Percentiles rank a stretch among this genome's conserved stretches.
These are phyloP conservation scores for Rhazya stricta DNA, from an alignment of 257 asterid species.

Conservation along the genomic window DNA sequence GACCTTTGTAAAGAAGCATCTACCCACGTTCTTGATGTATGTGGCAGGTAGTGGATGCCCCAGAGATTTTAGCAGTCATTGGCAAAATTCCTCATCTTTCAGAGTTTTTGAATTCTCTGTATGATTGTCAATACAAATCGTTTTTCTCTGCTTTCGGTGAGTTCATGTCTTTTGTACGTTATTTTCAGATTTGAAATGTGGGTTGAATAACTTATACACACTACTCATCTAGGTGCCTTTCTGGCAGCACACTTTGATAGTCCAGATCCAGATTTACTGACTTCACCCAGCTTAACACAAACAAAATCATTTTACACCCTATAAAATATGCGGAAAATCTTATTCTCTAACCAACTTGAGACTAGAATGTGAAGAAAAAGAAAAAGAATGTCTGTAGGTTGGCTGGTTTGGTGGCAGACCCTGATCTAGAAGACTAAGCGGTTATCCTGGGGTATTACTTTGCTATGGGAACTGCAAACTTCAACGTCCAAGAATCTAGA, in stretches of 20 bases:
- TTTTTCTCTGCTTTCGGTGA: conserved; percentile 84
- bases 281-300: background rate
- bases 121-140: conserved; percentile 77
- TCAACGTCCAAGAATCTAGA: background rate
- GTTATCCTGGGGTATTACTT: background rate
- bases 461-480: background rate
- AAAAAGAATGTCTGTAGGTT: background rate
- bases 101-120: conserved; percentile 69
- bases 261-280: background rate
- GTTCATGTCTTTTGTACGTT: conserved; percentile 15
- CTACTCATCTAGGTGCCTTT: background rate
- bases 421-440: background rate
- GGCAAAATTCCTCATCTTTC: conserved; percentile 72
- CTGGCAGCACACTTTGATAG: background rate
- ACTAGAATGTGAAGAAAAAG: background rate
- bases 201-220: background rate
- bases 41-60: conserved; percentile 91
- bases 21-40: conserved; percentile 14
- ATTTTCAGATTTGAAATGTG: background rate
- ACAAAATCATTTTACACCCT: background rate
- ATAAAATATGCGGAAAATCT: too few relatives aligned
- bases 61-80: conserved; percentile 81
- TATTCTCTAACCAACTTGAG: background rate
- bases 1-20: conserved; percentile 1
- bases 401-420: background rate